Conservation (phyloP, 1,139 yeast genomes). For the Geotrichum bryndzae region DNA sequence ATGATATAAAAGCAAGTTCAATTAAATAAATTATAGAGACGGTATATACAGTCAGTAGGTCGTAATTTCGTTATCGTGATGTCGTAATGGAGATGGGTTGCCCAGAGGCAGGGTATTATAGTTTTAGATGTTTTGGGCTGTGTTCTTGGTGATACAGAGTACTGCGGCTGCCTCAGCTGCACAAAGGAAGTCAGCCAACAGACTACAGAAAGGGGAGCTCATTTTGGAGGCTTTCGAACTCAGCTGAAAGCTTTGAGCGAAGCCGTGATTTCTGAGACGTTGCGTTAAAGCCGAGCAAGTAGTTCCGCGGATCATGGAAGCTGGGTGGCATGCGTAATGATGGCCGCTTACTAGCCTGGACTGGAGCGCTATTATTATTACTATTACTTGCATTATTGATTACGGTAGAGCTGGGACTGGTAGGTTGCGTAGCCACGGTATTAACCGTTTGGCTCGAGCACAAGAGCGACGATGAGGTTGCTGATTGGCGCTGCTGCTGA, state of each 20-base stretch:
- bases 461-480: neutral
- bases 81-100: neutral
- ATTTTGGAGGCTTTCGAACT: neutral
- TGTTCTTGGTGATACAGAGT: too few species aligned
- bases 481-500: neutral
- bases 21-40: neutral
- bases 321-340: neutral
- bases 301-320: slow-evolving; percentile 7
- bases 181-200: neutral
- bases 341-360: neutral
- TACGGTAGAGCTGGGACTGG: neutral
- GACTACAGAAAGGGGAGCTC: neutral
- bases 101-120: neutral
- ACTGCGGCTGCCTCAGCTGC: neutral
- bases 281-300: neutral
- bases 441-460: neutral
- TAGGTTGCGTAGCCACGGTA: neutral
- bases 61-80: neutral
- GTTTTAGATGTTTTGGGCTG: neutral
- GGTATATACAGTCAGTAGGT: neutral
- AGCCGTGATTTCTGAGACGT: neutral
- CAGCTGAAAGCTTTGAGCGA: neutral
- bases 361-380: neutral
- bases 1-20: neutral
- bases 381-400: neutral